Conservation (phyloP, 148 eudicot species). For the Rhododendron kiyosumense region DNA sequence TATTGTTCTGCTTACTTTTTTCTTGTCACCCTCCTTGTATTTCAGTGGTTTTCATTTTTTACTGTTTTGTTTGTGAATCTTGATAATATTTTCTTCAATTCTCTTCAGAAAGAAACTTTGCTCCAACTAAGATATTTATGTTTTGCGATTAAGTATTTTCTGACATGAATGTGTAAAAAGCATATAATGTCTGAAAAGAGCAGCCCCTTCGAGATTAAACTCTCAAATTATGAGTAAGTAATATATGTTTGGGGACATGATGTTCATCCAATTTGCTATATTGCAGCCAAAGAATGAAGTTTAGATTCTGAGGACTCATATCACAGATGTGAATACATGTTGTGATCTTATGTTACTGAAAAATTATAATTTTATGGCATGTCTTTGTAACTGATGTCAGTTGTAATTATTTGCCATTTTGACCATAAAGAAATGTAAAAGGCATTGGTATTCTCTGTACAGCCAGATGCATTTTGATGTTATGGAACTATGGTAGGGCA, state of each 20-base stretch:
- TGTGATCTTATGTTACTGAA: neutral
- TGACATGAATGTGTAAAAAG: neutral
- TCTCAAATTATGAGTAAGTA: neutral
- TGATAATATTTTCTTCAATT: neutral
- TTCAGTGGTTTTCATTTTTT: neutral
- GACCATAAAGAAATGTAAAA: neutral
- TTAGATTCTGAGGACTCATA: neutral
- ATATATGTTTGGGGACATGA: neutral
- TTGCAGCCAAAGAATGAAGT: neutral
- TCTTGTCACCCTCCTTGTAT: neutral
- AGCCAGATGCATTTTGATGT: slow-evolving; percentile 46
- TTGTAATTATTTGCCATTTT: neutral
- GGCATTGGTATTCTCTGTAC: slow-evolving; percentile 7
- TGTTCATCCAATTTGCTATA: too few species aligned
- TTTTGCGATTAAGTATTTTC: neutral
- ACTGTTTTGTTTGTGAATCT: neutral
- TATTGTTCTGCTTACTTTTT: neutral
- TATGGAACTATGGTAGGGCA: slow-evolving; percentile 41
- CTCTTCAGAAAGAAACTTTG: neutral
- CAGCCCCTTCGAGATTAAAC: neutral
- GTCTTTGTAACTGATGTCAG: neutral
- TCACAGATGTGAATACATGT: neutral
- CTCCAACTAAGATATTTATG: neutral
- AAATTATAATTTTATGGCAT: neutral
- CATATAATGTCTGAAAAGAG: neutral